These are phyloP conservation scores for Fusarium foetens DNA, from an alignment of 2,329 filamentous ascomycete genomes.

Conservation along the genomic window DNA sequence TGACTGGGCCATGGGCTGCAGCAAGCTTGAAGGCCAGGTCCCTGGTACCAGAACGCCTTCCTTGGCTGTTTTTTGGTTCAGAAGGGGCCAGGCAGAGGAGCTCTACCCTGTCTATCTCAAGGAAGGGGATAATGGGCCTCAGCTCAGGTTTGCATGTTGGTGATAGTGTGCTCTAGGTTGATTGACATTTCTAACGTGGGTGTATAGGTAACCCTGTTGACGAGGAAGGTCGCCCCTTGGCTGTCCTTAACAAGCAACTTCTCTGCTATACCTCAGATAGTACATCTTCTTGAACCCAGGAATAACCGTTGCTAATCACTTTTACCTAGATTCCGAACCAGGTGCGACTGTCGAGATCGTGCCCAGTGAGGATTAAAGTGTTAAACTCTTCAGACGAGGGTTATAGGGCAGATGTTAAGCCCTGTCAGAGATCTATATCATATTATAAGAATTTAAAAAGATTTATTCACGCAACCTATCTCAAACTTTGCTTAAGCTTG, in stretches of 20 bases:
- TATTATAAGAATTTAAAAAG: neutral
- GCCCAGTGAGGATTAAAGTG: neutral
- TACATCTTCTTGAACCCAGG: fast-evolving
- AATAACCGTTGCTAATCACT: neutral
- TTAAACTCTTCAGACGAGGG: neutral
- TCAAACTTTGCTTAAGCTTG: neutral
- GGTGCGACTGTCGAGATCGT: neutral
- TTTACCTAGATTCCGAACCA: neutral
- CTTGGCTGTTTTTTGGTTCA: neutral
- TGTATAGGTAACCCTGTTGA: neutral
- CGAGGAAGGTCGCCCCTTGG: fast-evolving
- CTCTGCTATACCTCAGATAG: neutral
- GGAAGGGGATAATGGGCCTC: neutral
- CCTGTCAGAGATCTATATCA: neutral
- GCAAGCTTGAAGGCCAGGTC: neutral
- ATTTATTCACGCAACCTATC: neutral
- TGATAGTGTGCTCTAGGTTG: neutral
- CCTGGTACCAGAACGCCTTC: neutral
- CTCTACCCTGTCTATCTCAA: neutral
- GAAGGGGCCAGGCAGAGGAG: neutral
- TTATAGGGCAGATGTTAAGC: neutral
- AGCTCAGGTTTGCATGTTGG: neutral
- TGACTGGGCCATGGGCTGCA: neutral
- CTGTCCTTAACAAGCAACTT: neutral
- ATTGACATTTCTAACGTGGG: too few relatives aligned